Conservation (phyloP, 805 yeast species). For the Cyberlindnera euphorbiae region DNA sequence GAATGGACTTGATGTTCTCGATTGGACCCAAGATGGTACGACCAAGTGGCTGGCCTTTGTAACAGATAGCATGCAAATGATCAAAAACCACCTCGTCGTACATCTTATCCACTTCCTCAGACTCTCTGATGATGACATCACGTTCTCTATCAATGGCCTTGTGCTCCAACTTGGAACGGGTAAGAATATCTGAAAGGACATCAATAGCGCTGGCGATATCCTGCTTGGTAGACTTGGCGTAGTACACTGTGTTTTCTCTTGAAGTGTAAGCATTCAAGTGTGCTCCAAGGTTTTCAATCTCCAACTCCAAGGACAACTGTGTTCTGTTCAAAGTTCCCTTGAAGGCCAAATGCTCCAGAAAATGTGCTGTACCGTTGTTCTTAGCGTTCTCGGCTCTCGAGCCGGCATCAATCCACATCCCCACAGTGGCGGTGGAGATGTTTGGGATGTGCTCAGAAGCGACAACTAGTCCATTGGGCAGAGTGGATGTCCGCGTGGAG, state of each 20-base stretch:
- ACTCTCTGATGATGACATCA: constrained; percentile 92
- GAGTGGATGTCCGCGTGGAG: constrained; percentile 59
- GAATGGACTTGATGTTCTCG: constrained; percentile 76
- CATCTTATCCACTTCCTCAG: constrained; percentile 97
- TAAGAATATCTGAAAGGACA: constrained; percentile 83
- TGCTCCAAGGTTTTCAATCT: constrained; percentile 93
- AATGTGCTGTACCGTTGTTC: constrained; percentile 94
- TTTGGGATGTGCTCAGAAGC: constrained; percentile 88
- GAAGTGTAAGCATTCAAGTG: constrained; percentile 98
- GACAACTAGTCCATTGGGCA: constrained; percentile 90
- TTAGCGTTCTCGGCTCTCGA: constrained; percentile 88
- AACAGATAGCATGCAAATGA: constrained; percentile 90
- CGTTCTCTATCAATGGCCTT: constrained; percentile 92
- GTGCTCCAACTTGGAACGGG: constrained; percentile 76
- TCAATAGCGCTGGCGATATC: constrained; percentile 86
- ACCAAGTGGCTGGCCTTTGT: constrained; percentile 87
- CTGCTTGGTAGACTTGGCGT: constrained; percentile 76
- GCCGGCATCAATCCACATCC: constrained; percentile 98
- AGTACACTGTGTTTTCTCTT: constrained; percentile 95
- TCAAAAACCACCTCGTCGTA: constrained; percentile 98
- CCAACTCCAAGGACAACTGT: constrained; percentile 81
- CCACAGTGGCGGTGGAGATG: constrained; percentile 92
- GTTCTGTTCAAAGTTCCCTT: constrained; percentile 84
- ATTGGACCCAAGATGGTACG: constrained; percentile 95
- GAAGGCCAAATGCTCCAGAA: constrained; percentile 92